Base-by-base conservation (phyloP, 208 protist species). In the Phytomonas serpens region DNA sequence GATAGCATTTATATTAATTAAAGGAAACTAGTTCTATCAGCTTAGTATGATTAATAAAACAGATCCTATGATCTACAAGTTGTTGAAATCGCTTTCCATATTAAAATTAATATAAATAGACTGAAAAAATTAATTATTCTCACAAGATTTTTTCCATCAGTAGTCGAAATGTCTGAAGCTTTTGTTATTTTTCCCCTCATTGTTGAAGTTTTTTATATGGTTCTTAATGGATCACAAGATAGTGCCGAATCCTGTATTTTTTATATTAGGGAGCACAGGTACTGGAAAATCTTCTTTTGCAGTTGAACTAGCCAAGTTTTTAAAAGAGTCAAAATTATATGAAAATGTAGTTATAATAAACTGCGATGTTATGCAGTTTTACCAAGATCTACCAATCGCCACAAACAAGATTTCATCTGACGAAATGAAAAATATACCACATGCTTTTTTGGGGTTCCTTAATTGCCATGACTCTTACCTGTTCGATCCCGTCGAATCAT, bases 321-420 rank as follows among this genome's bases (percentile, higher is more conserved):
- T 94, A 36, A 65, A 82, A 57, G 5, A 68, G 1, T 7, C 0
- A 6, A 23, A 77, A 5, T 76, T 74, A 64, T 93, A 86, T 78
- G 34, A 79, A 30, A 14, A 85, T 69, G 89, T 94, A n/a, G 85
- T 89, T 13, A 72, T 98, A 34, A 64, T 98, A 1, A 95, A 91
- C 67, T 93, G 89, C 67, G 94, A 98, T 69, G 87, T 93, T 7
- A 87, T 92, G 74, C 94, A 98, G 74, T 93, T 94, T 71, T 97
- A 94, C 69, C 30, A 33, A 9, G 92, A 77, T 38, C 86, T 98
- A 40, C 89, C 93, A 23, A 82, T 97, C 63, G 84, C 78, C 30
- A 97, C 93, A 10, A 98, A 98, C 74, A 97, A 96, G 66, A 76
- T 84, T 2, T 81, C 81, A 3, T 38, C n/a, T 14, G 69, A 69